Conservation (phyloP, 2,329 filamentous ascomycete genomes). For the Fonsecaea pedrosoi region DNA sequence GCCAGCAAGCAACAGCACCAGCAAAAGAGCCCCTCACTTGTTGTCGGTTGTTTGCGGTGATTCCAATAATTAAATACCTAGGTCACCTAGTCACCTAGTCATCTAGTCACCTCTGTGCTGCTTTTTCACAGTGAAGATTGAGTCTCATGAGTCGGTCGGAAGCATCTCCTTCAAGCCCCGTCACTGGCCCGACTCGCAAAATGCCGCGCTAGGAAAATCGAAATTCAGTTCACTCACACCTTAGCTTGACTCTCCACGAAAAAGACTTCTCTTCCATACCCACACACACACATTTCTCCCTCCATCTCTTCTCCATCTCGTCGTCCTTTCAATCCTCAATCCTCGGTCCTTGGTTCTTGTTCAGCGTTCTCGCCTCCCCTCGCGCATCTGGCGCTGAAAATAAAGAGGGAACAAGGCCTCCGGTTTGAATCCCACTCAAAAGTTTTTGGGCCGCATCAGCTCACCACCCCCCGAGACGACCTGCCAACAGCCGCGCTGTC, state of each 20-base stretch:
- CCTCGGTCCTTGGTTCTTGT: slow-evolving; percentile 19
- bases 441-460: slow-evolving; percentile 32
- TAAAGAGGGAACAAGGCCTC: slow-evolving; percentile 17
- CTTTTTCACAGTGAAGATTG: slow-evolving; percentile 7
- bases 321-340: slow-evolving; percentile 11
- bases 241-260: slow-evolving; percentile 26
- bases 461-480: slow-evolving; percentile 23
- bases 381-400: slow-evolving; percentile 19
- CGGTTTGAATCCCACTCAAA: slow-evolving; percentile 29
- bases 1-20: neutral
- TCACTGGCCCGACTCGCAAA: slow-evolving; percentile 20
- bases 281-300: slow-evolving; percentile 26
- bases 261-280: slow-evolving; percentile 32
- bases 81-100: too few species aligned
- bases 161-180: slow-evolving; percentile 9
- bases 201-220: slow-evolving; percentile 36
- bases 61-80: neutral
- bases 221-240: slow-evolving; percentile 31
- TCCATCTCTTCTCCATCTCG: slow-evolving; percentile 15
- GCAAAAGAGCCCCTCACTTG: slow-evolving; percentile 16
- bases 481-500: neutral
- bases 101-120: slow-evolving; percentile 2
- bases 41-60: slow-evolving; percentile 14
- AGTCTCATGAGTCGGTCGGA: slow-evolving; percentile 9
- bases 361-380: slow-evolving; percentile 24